phyloP scores from a whole-genome alignment of 2,329 filamentous ascomycete genomes.

The Monosporascus sp. region DNA sequence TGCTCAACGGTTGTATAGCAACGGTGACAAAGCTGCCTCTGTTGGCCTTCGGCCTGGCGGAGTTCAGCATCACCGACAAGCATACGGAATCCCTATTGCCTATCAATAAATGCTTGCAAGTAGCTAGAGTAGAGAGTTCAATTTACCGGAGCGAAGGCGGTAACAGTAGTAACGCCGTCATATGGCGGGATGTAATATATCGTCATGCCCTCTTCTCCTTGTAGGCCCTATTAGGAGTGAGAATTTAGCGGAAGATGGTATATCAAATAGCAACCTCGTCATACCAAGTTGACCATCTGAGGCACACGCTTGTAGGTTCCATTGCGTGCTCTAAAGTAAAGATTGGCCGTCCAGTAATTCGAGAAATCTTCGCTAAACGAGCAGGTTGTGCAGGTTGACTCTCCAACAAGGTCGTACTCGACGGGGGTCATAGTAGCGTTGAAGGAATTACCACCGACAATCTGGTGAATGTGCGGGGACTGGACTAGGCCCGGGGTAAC shows the following conservation, averaged over 20 bases:
- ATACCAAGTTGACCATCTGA: slow-evolving; percentile 19
- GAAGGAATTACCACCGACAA: slow-evolving; percentile 20
- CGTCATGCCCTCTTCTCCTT: slow-evolving; percentile 16
- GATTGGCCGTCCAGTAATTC: slow-evolving; percentile 21
- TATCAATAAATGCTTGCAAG: not conserved
- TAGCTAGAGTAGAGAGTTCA: not conserved
- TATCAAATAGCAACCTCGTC: not conserved
- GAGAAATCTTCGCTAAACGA: slow-evolving; percentile 21
- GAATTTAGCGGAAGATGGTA: not conserved
- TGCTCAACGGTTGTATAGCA: slow-evolving; percentile 19
- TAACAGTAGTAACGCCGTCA: slow-evolving; percentile 15
- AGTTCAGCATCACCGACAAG: slow-evolving; percentile 17
- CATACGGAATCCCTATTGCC: slow-evolving; percentile 19
- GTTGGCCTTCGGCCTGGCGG: slow-evolving; percentile 9
- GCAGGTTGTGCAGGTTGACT: slow-evolving; percentile 19
- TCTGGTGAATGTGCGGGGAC: slow-evolving; percentile 19
- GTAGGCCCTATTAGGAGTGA: slow-evolving; percentile 6
- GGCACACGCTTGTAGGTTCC: slow-evolving; percentile 20
- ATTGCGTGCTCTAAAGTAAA: slow-evolving; percentile 21
- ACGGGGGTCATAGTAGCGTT: slow-evolving; percentile 16
- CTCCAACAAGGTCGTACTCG: slow-evolving; percentile 12
- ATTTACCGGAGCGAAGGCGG: slow-evolving; percentile 19
- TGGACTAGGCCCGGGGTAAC: slow-evolving; percentile 17
- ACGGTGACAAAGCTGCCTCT: slow-evolving; percentile 19
- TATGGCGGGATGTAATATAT: slow-evolving; percentile 22